A percentile compares a stretch with the other conserved stretches of the same genome.
Conservation (phyloP, 2,329 filamentous ascomycete species). For the Seiridium unicorne region DNA sequence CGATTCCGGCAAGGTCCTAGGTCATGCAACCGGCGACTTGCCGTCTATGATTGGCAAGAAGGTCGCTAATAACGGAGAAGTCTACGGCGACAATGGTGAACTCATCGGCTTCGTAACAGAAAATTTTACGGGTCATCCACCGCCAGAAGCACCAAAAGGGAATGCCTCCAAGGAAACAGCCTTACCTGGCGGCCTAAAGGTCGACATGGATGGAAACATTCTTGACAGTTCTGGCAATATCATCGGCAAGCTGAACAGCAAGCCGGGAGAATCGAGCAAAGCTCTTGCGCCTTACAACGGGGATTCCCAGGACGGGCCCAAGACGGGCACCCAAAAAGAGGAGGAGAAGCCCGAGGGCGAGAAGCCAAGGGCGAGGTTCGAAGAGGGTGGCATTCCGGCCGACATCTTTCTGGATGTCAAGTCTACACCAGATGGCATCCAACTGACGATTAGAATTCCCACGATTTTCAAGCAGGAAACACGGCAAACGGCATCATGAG, state of each 20-base stretch:
- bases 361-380: slow-evolving; percentile 19
- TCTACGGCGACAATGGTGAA: slow-evolving; percentile 41
- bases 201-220: slow-evolving; percentile 45
- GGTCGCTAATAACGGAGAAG: slow-evolving; percentile 43
- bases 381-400: slow-evolving; percentile 39
- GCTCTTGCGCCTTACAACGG: slow-evolving; percentile 15
- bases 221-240: slow-evolving; percentile 42
- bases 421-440: slow-evolving; percentile 56
- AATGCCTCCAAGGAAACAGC: slow-evolving; percentile 13
- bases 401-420: slow-evolving; percentile 58
- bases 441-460: slow-evolving; percentile 56
- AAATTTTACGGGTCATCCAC: slow-evolving; percentile 30
- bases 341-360: slow-evolving; percentile 18
- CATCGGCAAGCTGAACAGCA: slow-evolving; percentile 48
- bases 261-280: slow-evolving; percentile 14
- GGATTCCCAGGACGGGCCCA: slow-evolving; percentile 10
- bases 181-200: slow-evolving; percentile 32
- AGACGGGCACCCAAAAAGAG: slow-evolving; percentile 18
- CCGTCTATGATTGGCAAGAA: slow-evolving; percentile 52
- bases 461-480: slow-evolving; percentile 45
- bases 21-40: slow-evolving; percentile 51
- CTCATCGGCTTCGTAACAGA: slow-evolving; percentile 44
- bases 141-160: slow-evolving; percentile 8
- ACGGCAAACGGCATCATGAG: background rate
- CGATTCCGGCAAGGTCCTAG: slow-evolving; percentile 47